Conservation (phyloP, 257 asterid species). For the Fraxinus excelsior region DNA sequence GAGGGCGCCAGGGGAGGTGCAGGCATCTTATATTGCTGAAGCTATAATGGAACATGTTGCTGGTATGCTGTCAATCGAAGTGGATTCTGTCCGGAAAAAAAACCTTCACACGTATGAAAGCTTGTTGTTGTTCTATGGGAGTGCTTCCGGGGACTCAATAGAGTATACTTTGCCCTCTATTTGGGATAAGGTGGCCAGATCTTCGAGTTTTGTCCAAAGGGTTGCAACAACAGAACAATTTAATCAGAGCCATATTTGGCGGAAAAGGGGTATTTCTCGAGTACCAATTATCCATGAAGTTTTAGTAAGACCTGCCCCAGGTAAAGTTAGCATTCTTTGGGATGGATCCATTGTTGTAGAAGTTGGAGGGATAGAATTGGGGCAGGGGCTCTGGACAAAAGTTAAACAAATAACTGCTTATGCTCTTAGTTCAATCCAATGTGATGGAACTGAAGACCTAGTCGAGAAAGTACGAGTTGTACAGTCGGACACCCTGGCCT, state of each 20-base stretch:
- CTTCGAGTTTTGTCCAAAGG: conserved; percentile 46
- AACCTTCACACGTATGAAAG: conserved; percentile 68
- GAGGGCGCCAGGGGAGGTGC: conserved; percentile 85
- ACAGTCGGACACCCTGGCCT: conserved; percentile 70
- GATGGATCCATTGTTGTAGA: conserved; percentile 77
- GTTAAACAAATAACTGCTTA: conserved; percentile 68
- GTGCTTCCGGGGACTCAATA: conserved; percentile 32
- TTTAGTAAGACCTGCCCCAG: conserved; percentile 45
- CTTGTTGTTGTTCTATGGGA: conserved; percentile 44
- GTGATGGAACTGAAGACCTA: conserved; percentile 49
- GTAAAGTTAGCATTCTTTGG: conserved; percentile 66
- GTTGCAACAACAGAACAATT: conserved; percentile 35
- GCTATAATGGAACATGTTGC: conserved; percentile 68
- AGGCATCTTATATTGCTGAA: conserved; percentile 72
- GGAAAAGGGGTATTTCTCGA: conserved; percentile 71
- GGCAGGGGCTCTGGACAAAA: conserved; percentile 86
- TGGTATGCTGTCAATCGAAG: conserved; percentile 47
- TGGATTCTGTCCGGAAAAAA: conserved; percentile 46
- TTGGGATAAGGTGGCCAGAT: conserved; percentile 59
- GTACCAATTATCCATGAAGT: conserved; percentile 53
- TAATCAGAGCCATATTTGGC: conserved; percentile 47
- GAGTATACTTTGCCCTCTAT: conserved; percentile 60
- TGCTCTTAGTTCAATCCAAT: conserved; percentile 50
- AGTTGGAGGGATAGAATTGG: conserved; percentile 79
- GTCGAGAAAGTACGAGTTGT: conserved; percentile 67